Evolutionary conservation across 208 protist genomes (phyloP), one percentile per base, ranked within the genome.

Genomic region (Porcisia hertigi): DNA sequence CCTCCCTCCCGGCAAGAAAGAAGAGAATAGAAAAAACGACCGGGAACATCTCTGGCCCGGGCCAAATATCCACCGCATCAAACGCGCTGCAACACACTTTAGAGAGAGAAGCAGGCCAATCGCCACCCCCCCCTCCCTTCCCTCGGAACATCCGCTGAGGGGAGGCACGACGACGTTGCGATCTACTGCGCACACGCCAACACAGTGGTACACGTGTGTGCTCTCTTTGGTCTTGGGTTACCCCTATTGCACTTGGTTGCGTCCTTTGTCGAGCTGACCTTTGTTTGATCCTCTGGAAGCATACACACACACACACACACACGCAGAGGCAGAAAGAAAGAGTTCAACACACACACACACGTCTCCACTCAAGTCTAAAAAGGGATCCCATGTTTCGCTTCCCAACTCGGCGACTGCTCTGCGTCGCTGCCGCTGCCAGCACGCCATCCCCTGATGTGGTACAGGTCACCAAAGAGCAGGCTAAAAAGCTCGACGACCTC

Each of bases 401-500:
- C 66, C 79, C 70, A 30, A 79, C 78, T 18, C 76, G 81, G 1
- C 71, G 73, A 7, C 75, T 95, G 58, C 85, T 87, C 25, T 85
- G 76, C 73, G 84, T 77, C 16, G 81, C 85, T 8, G 75, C 88
- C 0, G 90, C 84, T 0, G 87, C 85, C 36, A 80, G 74, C 53
- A 85, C 86, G 14, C 71, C 88, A n/a, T 86, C 88, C 47, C 87
- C 90, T 0, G 87, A 93, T 58, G 89, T 93, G 8, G n/a, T 86
- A 30, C 79, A 89, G 20, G 76, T 88, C 2, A 82, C 88, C n/a
- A 84, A 86, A 73, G 85, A 69, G 30, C 67, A 79, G 45, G 81
- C 88, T 9, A 88, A 82, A 60, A 88, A 94, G 73, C 80, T 97
- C 18, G 90, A 94, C 47, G 87, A 89, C 20, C 75, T 99, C 3